Percentiles rank a stretch among this genome's conserved stretches.
phyloP scores from a whole-genome alignment of 257 asterid species.

The Nicotiana attenuata region DNA sequence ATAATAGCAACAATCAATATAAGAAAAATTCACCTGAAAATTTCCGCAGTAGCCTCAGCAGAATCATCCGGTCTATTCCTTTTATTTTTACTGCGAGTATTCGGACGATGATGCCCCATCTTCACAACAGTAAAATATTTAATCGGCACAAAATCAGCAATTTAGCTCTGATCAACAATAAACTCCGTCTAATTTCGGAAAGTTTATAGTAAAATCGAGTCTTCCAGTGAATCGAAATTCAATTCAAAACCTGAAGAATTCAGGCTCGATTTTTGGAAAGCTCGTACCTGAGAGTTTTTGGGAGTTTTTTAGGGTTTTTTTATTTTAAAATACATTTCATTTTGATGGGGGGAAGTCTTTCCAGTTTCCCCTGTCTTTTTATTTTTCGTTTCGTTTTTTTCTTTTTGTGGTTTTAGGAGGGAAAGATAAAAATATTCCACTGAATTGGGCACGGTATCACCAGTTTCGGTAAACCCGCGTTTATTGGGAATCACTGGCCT shows the following conservation, averaged over 20 bases:
- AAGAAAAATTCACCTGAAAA: conserved; percentile 43
- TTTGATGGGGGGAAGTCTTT: conserved; percentile 14
- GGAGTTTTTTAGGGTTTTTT: neutral
- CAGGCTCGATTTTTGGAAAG: neutral
- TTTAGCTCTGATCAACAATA: conserved; percentile 4
- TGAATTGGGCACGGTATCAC: neutral
- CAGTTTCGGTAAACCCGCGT: neutral
- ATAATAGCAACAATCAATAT: neutral
- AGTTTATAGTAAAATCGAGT: neutral
- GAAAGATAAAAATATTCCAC: neutral
- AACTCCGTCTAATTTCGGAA: neutral
- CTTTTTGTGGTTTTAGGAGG: conserved; percentile 9
- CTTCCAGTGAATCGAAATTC: neutral
- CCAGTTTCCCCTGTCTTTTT: neutral
- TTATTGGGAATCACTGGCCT: neutral
- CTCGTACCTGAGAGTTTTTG: conserved; percentile 6
- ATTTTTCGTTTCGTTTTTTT: neutral
- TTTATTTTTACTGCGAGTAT: conserved; percentile 86
- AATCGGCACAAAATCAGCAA: neutral
- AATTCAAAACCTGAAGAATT: neutral
- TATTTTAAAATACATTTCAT: neutral
- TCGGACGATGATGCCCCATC: conserved; percentile 71
- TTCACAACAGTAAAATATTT: neutral
- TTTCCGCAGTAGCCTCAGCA: conserved; percentile 56
- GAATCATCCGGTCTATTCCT: conserved; percentile 64